Percentiles rank a stretch among this genome's conserved stretches.
These are phyloP conservation scores for Stephania cephalantha DNA, from an alignment of 164 flowering plant species.

Conservation along the genomic window DNA sequence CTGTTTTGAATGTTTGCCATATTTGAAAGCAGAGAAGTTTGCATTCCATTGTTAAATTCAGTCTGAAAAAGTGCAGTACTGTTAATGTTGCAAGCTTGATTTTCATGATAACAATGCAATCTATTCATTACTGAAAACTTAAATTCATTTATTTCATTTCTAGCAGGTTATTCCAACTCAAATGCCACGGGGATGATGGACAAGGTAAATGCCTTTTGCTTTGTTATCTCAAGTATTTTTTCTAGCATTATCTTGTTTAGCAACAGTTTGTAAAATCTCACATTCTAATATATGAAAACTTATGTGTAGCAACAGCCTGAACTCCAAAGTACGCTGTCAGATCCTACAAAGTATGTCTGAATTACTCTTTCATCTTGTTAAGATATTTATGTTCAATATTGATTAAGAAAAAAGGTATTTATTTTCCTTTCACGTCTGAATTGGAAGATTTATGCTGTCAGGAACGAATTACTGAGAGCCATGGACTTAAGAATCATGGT, in stretches of 20 bases:
- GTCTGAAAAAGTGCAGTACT: not conserved
- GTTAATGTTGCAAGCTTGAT: not conserved
- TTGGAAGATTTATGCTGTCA: conserved; percentile 22
- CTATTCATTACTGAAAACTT: conserved; percentile 9
- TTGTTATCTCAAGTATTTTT: conserved; percentile 1
- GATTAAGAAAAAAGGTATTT: too few relatives aligned
- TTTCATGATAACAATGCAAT: not conserved
- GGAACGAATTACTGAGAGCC: conserved; percentile 84
- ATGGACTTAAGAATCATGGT: conserved; percentile 66
- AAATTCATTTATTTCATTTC: conserved; percentile 9
- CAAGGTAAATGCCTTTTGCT: conserved; percentile 27
- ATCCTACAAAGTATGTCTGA: conserved; percentile 63
- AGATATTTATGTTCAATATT: not conserved
- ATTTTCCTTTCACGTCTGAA: conserved; percentile 6
- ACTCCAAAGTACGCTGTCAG: conserved; percentile 31
- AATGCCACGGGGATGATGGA: conserved; percentile 8
- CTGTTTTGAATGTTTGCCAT: not conserved
- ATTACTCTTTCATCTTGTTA: not conserved
- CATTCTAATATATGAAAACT: not conserved
- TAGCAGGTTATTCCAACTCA: conserved; percentile 26
- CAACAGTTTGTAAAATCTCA: conserved; percentile 2
- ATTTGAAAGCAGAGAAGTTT: not conserved
- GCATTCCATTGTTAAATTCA: not conserved
- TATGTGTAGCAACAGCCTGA: conserved; percentile 36
- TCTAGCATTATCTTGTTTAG: not conserved